Conservation (phyloP, 306 rosid genomes). For the Carpinus viminea region DNA sequence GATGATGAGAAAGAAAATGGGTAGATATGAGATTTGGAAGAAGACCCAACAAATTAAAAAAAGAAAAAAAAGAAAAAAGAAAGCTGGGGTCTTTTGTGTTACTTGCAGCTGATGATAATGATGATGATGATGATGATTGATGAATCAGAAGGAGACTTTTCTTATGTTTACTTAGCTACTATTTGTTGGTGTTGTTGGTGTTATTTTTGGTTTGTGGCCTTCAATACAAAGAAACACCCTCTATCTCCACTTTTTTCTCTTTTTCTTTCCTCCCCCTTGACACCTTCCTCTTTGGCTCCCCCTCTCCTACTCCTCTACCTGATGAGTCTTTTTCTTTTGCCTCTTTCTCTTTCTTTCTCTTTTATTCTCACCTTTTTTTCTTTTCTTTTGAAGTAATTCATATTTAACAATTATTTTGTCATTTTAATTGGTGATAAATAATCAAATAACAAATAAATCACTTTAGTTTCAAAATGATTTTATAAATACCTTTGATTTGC, state of each 20-base stretch:
- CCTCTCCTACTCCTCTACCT: too few relatives aligned
- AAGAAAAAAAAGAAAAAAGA: background rate
- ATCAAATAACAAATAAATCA: too few relatives aligned
- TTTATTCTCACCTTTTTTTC: background rate
- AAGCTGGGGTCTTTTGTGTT: background rate
- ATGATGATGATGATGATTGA: background rate
- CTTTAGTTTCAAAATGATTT: too few relatives aligned
- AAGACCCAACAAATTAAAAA: background rate
- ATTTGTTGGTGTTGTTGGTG: background rate
- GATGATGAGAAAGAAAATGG: background rate
- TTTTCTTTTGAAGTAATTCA: too few relatives aligned
- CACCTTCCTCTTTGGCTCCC: background rate
- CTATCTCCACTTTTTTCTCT: slow-evolving; percentile 67
- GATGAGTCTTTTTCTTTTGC: slow-evolving; percentile 1
- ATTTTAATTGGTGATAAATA: too few relatives aligned
- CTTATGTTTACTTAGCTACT: too few relatives aligned
- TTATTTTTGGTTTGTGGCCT: slow-evolving; percentile 26
- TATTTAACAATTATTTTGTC: too few relatives aligned
- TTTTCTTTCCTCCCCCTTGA: slow-evolving; percentile 3
- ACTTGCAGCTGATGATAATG: background rate
- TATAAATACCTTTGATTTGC: too few relatives aligned
- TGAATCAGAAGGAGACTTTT: background rate
- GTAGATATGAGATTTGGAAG: background rate
- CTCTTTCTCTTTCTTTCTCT: background rate
- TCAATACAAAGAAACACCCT: slow-evolving; percentile 28